A percentile compares a stretch with the other conserved stretches of the same genome.
phyloP scores from a whole-genome alignment of 208 protist genomes.

The Angomonas deanei region DNA sequence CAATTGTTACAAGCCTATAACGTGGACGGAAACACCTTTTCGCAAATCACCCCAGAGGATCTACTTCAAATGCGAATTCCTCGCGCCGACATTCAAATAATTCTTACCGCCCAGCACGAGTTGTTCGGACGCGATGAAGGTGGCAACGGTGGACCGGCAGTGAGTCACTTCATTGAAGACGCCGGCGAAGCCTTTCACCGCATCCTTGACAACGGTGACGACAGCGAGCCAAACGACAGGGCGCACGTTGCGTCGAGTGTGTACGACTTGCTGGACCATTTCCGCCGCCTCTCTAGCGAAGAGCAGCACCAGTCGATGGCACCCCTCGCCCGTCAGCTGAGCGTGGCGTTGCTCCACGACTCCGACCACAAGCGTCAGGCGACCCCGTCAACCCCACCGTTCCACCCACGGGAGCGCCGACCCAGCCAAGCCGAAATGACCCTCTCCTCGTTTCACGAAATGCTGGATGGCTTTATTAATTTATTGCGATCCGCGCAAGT shows the following conservation, averaged over 20 bases:
- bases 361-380: background rate
- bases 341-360: background rate
- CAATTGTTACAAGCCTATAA: background rate
- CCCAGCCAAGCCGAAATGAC: constrained; percentile 1
- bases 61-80: background rate
- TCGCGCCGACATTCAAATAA: background rate
- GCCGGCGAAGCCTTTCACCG: constrained; percentile 12
- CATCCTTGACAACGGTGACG: constrained; percentile 7
- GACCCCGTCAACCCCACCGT: background rate
- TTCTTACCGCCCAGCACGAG: background rate
- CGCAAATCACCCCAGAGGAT: background rate
- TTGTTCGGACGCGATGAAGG: too few species aligned
- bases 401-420: background rate
- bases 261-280: constrained; percentile 35
- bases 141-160: too few species aligned
- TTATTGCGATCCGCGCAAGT: constrained; percentile 36
- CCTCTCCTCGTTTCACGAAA: constrained; percentile 35
- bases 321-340: constrained; percentile 31
- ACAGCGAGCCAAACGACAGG: constrained; percentile 13
- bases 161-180: constrained; percentile 22
- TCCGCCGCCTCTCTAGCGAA: constrained; percentile 22
- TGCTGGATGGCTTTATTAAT: constrained; percentile 56
- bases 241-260: constrained; percentile 26
- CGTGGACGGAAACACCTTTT: background rate
- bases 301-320: constrained; percentile 38